Percentiles rank a stretch among this genome's conserved stretches.
These are phyloP conservation scores for Candida tunisiensis DNA, from an alignment of 1,139 yeast genomes.

Conservation along the genomic window DNA sequence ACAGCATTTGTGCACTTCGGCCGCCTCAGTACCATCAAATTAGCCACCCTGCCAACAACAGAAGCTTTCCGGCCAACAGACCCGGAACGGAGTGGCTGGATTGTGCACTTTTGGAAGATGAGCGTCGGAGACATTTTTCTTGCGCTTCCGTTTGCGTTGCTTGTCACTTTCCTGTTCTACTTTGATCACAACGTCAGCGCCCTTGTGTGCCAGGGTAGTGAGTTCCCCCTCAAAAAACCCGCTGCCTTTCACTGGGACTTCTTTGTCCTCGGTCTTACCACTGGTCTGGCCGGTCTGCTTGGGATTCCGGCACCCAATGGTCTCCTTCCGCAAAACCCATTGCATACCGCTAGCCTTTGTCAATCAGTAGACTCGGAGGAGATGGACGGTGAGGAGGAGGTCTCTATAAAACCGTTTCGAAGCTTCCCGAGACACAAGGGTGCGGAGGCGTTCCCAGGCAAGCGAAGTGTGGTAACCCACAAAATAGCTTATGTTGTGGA, in stretches of 20 bases:
- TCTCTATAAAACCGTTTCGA: too few relatives aligned
- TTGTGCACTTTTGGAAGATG: slow-evolving; percentile 65
- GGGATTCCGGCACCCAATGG: slow-evolving; percentile 97
- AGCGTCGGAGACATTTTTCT: slow-evolving; percentile 61
- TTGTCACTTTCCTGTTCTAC: slow-evolving; percentile 69
- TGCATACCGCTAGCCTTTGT: slow-evolving; percentile 65
- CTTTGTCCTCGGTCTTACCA: slow-evolving; percentile 64
- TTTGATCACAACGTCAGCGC: slow-evolving; percentile 95
- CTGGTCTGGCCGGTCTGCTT: slow-evolving; percentile 70
- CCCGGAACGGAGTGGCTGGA: slow-evolving; percentile 44
- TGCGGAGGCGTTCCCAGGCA: too few relatives aligned
- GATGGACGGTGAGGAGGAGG: slow-evolving; percentile 3
- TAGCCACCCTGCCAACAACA: slow-evolving; percentile 55
- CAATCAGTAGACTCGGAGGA: slow-evolving; percentile 18
- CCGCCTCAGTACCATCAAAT: slow-evolving; percentile 30
- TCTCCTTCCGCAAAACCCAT: slow-evolving; percentile 89
- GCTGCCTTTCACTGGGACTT: slow-evolving; percentile 91
- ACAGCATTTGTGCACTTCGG: slow-evolving; percentile 87
- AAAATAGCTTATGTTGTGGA: too few relatives aligned
- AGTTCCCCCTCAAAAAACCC: slow-evolving; percentile 71
- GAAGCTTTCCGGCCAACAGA: slow-evolving; percentile 61
- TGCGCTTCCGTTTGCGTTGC: slow-evolving; percentile 83
- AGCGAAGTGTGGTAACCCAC: too few relatives aligned
- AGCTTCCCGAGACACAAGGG: too few relatives aligned
- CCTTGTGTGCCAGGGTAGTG: slow-evolving; percentile 73